A percentile compares a stretch with the other conserved stretches of the same genome.
Evolutionary conservation across 148 eudicot species (phyloP).

Genomic region (Polygonum aviculare): DNA sequence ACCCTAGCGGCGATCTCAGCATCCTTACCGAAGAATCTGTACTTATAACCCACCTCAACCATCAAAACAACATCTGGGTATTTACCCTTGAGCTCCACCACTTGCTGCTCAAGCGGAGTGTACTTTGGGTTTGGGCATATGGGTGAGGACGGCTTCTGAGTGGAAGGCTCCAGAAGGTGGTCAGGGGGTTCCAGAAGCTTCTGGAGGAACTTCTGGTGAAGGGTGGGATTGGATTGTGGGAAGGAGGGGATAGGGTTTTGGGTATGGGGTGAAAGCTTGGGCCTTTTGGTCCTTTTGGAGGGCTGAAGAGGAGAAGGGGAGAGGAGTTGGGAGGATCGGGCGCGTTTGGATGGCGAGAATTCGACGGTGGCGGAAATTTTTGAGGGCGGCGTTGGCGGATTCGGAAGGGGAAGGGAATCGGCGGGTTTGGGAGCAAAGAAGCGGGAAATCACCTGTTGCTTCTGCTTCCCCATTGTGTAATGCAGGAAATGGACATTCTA

Average conservation of each 20-base stretch:
- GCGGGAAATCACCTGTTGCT: constrained; percentile 82
- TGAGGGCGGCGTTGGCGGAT: constrained; percentile 40
- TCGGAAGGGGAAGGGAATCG: constrained; percentile 18
- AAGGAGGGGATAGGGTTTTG: constrained; percentile 28
- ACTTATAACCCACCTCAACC: constrained; percentile 90
- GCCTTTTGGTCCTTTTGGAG: constrained; percentile 39
- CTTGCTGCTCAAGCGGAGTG: constrained; percentile 87
- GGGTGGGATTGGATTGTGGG: constrained; percentile 37
- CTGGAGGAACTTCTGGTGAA: constrained; percentile 61
- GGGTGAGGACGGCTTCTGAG: not conserved
- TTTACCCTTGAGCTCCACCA: constrained; percentile 55
- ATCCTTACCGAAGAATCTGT: constrained; percentile 76
- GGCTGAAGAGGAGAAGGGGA: constrained; percentile 24
- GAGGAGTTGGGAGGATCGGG: constrained; percentile 34
- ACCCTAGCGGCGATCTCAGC: constrained; percentile 91
- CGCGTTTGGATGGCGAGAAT: constrained; percentile 78
- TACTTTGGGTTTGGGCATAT: constrained; percentile 31
- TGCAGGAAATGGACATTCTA: too few relatives aligned
- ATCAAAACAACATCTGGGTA: constrained; percentile 81
- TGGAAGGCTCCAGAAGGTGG: constrained; percentile 34
- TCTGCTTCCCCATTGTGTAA: constrained; percentile 60
- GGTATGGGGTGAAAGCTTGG: constrained; percentile 44
- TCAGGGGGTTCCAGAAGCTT: constrained; percentile 75
- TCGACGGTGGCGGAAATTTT: constrained; percentile 64
- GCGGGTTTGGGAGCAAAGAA: constrained; percentile 79